These are phyloP conservation scores for Tolypocladium tropicale DNA, from an alignment of 2,329 filamentous ascomycete species.

Conservation along the genomic window DNA sequence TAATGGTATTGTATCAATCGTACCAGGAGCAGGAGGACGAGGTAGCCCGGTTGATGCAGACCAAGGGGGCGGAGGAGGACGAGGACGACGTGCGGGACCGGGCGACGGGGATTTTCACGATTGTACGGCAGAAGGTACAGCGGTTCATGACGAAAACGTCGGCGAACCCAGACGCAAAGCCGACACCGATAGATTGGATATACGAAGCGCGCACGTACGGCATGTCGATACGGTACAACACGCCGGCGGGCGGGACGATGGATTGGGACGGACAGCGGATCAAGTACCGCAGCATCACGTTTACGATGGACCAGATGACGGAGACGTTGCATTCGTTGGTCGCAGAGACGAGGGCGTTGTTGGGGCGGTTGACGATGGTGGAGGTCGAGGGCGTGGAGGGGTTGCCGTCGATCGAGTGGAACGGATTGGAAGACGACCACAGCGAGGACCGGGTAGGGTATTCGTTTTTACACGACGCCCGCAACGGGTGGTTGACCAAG, in stretches of 20 bases:
- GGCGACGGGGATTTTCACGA: conserved; percentile 2
- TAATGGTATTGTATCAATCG: conserved; percentile 6
- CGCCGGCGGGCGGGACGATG: background rate
- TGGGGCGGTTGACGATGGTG: conserved; percentile 1
- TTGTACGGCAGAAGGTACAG: conserved; percentile 1
- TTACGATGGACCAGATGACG: conserved; percentile 1
- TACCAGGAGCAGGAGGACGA: conserved; percentile 4
- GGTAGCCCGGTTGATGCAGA: background rate
- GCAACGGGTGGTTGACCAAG: background rate
- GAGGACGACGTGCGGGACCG: background rate
- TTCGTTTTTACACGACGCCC: conserved; percentile 2
- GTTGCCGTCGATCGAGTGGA: conserved; percentile 1
- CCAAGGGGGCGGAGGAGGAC: background rate
- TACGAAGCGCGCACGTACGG: conserved; percentile 2
- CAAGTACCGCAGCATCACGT: background rate
- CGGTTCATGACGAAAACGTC: conserved; percentile 7
- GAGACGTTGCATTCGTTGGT: background rate
- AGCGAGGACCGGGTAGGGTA: conserved; percentile 1
- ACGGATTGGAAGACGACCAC: conserved; percentile 1
- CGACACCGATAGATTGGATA: conserved; percentile 9
- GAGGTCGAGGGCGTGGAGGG: background rate
- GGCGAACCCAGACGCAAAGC: background rate
- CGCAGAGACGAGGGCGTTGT: background rate
- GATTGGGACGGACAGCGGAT: conserved; percentile 3
- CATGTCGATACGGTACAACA: conserved; percentile 7